Evolutionary conservation across 169 alveolate species (phyloP).

Genomic region (Toxoplasma gondii): DNA sequence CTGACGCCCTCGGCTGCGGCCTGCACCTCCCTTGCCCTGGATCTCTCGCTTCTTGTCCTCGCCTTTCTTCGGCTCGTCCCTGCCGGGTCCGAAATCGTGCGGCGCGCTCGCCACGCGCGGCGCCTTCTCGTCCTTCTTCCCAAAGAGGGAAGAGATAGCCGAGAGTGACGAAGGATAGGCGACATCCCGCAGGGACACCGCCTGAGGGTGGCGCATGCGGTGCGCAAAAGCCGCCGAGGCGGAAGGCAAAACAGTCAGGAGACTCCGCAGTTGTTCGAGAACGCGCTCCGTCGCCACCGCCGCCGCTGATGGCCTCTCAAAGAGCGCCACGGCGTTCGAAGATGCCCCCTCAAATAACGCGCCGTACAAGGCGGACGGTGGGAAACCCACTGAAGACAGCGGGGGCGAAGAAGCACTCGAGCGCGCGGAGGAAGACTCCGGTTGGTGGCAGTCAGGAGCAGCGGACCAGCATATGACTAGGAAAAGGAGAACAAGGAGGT

Average conservation of each 20-base stretch:
- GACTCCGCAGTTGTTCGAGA: slow-evolving; percentile 65
- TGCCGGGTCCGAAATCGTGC: not conserved
- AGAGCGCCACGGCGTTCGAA: not conserved
- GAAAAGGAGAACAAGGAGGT: slow-evolving; percentile 58
- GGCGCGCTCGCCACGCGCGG: not conserved
- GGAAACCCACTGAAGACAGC: not conserved
- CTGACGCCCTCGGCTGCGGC: not conserved
- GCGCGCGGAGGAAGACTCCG: too few relatives aligned
- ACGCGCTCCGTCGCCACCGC: slow-evolving; percentile 68
- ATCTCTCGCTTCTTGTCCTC: not conserved
- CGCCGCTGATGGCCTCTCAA: slow-evolving; percentile 42
- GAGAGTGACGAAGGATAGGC: not conserved
- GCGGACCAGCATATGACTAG: slow-evolving; percentile 61
- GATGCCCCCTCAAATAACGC: not conserved
- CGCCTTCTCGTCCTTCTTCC: slow-evolving; percentile 14
- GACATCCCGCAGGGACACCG: slow-evolving; percentile 37
- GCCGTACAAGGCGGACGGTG: slow-evolving; percentile 1
- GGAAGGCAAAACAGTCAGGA: slow-evolving; percentile 59
- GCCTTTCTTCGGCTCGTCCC: slow-evolving; percentile 11
- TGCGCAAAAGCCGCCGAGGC: slow-evolving; percentile 45
- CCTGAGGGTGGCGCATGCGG: slow-evolving; percentile 59
- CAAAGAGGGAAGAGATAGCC: not conserved
- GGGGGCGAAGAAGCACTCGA: not conserved
- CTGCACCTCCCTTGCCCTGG: not conserved
- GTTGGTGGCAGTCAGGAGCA: slow-evolving; percentile 40